A percentile compares a stretch with the other conserved stretches of the same genome.
Conservation (phyloP, 495 filamentous ascomycete genomes). For the Penicillium fimorum region DNA sequence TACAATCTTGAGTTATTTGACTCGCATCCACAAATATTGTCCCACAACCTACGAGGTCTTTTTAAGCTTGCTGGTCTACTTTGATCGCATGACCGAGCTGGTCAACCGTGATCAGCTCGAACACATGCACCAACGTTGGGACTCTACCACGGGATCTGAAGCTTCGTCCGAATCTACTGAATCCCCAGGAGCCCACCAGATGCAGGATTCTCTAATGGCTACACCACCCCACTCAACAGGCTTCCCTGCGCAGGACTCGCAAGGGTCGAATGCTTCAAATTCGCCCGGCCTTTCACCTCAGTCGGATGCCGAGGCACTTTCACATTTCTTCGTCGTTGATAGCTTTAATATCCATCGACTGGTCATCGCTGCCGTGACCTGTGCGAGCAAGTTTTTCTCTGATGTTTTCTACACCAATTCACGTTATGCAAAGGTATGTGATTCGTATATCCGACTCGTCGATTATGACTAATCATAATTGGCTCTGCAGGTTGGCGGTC, state of each 20-base stretch:
- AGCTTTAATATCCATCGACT: constrained; percentile 98
- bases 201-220: constrained; percentile 34
- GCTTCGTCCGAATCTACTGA: constrained; percentile 15
- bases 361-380: constrained; percentile 96
- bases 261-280: constrained; percentile 31
- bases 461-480: constrained; percentile 4
- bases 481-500: constrained; percentile 75
- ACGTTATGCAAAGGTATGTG: constrained; percentile 90
- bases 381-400: constrained; percentile 99
- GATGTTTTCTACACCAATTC: constrained; percentile 99
- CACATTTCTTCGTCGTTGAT: constrained; percentile 94
- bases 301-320: constrained; percentile 58
- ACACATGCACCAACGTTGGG: constrained; percentile 39
- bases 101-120: constrained; percentile 73
- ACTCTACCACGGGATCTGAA: constrained; percentile 15
- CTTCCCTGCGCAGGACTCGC: constrained; percentile 36
- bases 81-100: constrained; percentile 96
- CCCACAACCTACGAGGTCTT: constrained; percentile 99
- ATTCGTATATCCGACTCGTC: constrained; percentile 5
- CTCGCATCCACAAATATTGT: constrained; percentile 97
- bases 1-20: constrained; percentile 93
- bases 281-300: constrained; percentile 38
- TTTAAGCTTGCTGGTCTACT: constrained; percentile 91
- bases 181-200: constrained; percentile 13
- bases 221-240: constrained; percentile 36